Base-by-base conservation (phyloP, 75 land plant genomes). In the Pinus albicaulis region DNA sequence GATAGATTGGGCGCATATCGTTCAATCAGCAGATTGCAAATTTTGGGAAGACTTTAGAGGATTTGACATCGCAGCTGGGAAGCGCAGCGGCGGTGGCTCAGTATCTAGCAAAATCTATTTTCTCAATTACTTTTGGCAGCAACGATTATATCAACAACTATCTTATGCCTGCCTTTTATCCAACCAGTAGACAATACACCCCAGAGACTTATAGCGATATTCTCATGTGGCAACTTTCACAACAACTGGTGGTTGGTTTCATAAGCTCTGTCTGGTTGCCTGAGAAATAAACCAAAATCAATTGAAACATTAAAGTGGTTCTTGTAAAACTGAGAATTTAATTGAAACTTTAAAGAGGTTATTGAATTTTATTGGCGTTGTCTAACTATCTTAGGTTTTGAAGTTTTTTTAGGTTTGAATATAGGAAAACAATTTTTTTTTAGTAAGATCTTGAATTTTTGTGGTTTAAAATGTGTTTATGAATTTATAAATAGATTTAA, bases 71-170 rank as follows among this genome's bases (percentile, higher is more conserved):
- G 15, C 38, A 90, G 31, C 70, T 93, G 13, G 99, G 99, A 1
- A 83, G 81, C 34, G 83, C 85, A 59, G 78, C 79, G 41, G 71
- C 83, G 12, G 85, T 87, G 0, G 83, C 84, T 2, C 59, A 82
- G 25, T 78, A 91, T 70, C 79, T 91, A 6, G 78, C 84, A 82
- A 79, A 84, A 56, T 91, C 94, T 55, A 78, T 96, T 22, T 91
- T 82, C 66, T 71, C 91, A 24, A 77, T 87, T 4, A 90, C 89
- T 34, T 57, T 95, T 34, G 98, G 98, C 8, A 91, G 89, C 85
- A 95, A 95, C 66, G 98, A 93, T 55, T 95, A 89, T 76, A 85
- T 95, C 63, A 93, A 93, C 86, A 95, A 93, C 85, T 95, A 93
- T 74, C 89, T 93, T 76, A 82, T 93, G 83, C 86, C 90, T 8